Evolutionary conservation across 2,329 filamentous ascomycete species (phyloP).

Genomic region (Exophiala dermatitidis): DNA sequence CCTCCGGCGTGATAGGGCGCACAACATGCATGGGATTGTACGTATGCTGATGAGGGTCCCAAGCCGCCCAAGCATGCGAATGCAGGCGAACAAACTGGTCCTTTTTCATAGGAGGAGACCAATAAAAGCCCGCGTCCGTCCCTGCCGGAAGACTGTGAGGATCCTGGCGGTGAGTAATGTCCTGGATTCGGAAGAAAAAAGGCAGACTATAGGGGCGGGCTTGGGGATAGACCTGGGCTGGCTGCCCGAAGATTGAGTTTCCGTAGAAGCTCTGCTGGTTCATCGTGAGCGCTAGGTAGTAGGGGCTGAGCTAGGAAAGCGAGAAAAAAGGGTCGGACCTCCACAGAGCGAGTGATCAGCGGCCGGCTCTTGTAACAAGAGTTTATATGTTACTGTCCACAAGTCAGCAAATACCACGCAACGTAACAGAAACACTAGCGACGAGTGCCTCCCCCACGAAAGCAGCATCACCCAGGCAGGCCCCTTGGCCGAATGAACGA

Average conservation of each 20-base stretch:
- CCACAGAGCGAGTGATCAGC: too few relatives aligned
- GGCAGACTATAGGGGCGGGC: background rate
- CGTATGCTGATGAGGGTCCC: conserved; percentile 1
- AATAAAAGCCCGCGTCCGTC: conserved; percentile 1
- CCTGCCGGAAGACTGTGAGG: background rate
- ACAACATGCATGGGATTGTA: background rate
- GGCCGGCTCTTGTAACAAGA: too few relatives aligned
- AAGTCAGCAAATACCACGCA: too few relatives aligned
- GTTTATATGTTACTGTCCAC: too few relatives aligned
- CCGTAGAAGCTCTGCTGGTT: too few relatives aligned
- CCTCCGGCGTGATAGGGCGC: background rate
- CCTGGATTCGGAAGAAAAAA: conserved; percentile 6
- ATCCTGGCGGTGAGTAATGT: background rate
- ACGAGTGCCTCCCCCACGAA: too few relatives aligned
- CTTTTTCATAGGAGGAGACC: background rate
- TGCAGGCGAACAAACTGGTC: background rate
- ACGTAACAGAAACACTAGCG: too few relatives aligned
- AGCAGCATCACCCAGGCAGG: background rate
- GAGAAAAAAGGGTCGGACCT: too few relatives aligned
- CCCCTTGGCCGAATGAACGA: background rate
- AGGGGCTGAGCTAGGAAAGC: too few relatives aligned
- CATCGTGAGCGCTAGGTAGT: too few relatives aligned
- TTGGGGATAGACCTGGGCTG: too few relatives aligned
- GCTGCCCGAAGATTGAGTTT: too few relatives aligned
- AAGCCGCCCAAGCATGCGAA: conserved; percentile 3